Percentiles rank a stretch among this genome's conserved stretches.
Conservation (phyloP, 2,329 filamentous ascomycete genomes). For the Cordyceps militaris region DNA sequence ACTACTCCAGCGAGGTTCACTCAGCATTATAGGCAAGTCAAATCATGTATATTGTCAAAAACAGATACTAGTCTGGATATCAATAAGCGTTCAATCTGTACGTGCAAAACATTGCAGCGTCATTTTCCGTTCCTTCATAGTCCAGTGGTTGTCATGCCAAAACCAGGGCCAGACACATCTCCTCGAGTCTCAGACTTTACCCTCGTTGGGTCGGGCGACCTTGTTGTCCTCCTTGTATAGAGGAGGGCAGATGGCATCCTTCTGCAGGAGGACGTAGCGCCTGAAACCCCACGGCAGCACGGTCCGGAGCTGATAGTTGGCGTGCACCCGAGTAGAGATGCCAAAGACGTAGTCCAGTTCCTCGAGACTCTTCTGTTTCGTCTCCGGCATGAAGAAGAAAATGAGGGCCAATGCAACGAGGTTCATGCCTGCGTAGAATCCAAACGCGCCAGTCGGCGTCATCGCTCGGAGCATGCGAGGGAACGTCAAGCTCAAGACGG, state of each 20-base stretch:
- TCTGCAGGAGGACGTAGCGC: conserved; percentile 19
- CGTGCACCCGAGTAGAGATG: conserved; percentile 26
- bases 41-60: neutral
- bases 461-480: conserved; percentile 45
- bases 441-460: conserved; percentile 42
- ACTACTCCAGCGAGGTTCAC: no score
- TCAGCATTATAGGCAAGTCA: no score
- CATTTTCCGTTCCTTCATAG: neutral
- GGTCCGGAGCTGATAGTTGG: conserved; percentile 27
- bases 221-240: conserved; percentile 1
- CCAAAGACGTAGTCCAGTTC: conserved; percentile 34
- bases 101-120: neutral
- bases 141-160: neutral
- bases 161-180: neutral
- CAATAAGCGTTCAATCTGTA: neutral
- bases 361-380: conserved; percentile 32
- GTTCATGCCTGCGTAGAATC: conserved; percentile 52
- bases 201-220: neutral
- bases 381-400: conserved; percentile 53
- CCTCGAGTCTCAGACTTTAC: neutral
- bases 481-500: conserved; percentile 54
- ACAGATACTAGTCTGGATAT: neutral
- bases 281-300: conserved; percentile 28
- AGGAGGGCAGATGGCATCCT: neutral
- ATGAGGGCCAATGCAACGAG: conserved; percentile 55